Evolutionary conservation across 345 rosid species (phyloP).

Genomic region (Erodium maritimum): DNA sequence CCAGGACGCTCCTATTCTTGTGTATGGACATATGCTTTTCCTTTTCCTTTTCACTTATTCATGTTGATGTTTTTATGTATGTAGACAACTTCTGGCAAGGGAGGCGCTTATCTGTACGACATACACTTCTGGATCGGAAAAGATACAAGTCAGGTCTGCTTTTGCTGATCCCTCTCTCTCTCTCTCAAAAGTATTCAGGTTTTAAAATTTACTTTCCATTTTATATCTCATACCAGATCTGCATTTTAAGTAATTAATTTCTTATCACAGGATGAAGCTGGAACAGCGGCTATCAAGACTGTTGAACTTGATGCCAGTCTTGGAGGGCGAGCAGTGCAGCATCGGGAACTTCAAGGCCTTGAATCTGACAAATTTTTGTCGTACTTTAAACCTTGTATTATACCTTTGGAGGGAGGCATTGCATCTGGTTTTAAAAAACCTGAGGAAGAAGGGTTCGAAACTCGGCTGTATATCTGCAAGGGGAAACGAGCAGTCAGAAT

Average conservation of each 20-base stretch:
- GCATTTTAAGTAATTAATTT: neutral
- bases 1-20: constrained; percentile 6
- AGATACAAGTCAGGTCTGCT: constrained; percentile 85
- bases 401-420: constrained; percentile 95
- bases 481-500: constrained; percentile 83
- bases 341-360: constrained; percentile 94
- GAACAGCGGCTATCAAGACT: constrained; percentile 94
- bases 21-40: neutral
- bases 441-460: constrained; percentile 87
- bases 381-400: constrained; percentile 89
- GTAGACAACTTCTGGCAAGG: constrained; percentile 75
- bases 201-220: neutral
- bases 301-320: constrained; percentile 91
- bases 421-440: constrained; percentile 81
- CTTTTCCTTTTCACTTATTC: constrained; percentile 9
- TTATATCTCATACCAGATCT: neutral
- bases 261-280: constrained; percentile 80
- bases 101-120: constrained; percentile 73
- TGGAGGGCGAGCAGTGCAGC: constrained; percentile 98
- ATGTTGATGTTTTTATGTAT: constrained; percentile 10
- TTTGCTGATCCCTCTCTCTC: constrained; percentile 3
- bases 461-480: constrained; percentile 70
- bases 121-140: constrained; percentile 98
- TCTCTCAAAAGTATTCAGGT: neutral
- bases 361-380: constrained; percentile 97